Base-by-base conservation (phyloP, 805 yeast species). In the Saccharomycopsis guyanensis region DNA sequence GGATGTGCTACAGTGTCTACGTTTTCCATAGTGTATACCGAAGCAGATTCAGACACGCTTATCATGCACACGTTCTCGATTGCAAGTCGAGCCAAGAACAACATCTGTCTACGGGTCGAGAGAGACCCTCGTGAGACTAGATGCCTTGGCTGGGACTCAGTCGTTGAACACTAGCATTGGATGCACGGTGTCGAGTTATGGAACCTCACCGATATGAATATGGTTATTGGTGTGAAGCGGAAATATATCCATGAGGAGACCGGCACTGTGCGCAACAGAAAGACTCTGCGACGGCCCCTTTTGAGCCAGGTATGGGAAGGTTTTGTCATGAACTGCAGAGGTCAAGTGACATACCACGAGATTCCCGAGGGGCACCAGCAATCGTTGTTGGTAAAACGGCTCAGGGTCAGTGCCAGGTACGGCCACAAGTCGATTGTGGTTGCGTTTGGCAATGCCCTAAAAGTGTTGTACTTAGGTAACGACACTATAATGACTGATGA, bases 71-170 rank as follows among this genome's bases (percentile, higher is more conserved):
- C 93, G 0, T 81, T 78, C 56, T 75, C 75, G 38, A 76, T 81
- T 39, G 85, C 80, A 50, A 83, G 82, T 57, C 70, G 80, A 47
- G 87, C 94, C 7, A 83, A 84, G 57, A 82, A 77, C 47, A 81
- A 76, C 54, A 87, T 87, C 35, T 87, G 96, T 61, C 64, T 87
- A 46, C 76, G 96, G 62, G 94, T 85, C 34, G 96, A 87, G 63
- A 82, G 96, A 73, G 96, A 87, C 63, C 86, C 91, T 2, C 74
- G 95, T 56, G 96, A 87, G 64, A 85, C 86, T 33, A 76, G 96
- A 66, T 87, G 96, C 64, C 70, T 83, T 35, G 96, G 96, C 23
- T 84, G 87, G 59, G 86, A 80, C 45, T 76, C 82, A 1, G 86
- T 78, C 5, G 69, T 73, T 16, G 95, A 86, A 57, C 78, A 76